Base-by-base conservation (phyloP, 768 basidiomycete species). In the Lactarius vividus region DNA sequence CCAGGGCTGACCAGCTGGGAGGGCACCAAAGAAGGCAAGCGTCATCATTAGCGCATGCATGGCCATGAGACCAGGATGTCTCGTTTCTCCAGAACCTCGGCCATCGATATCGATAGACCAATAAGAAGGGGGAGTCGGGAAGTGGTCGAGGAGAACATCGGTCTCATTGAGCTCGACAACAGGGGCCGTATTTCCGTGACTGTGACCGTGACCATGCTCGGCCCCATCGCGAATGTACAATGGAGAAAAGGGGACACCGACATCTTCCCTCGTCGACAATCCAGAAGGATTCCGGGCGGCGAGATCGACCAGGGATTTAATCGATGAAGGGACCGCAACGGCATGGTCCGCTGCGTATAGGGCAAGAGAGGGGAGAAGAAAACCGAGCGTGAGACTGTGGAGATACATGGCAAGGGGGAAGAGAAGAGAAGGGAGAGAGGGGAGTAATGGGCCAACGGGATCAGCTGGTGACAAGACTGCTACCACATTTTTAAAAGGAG, bases 1-100 rank as follows among this genome's bases (percentile, higher is more conserved):
- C 33, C 37, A 42, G 18, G 40, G 74, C 85, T 72, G 74, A 95
- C 94, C 87, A 53, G 87, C 81, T 26, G 95, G 96, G 26, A 97
- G 81, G 15, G 87, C 84, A 16, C 86, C 82, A 72, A 97, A 94
- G 77, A 93, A 96, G 18, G 93, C 94, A 2, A 88, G 74, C 63
- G 77, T 79, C 88, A 94, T 91, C 71, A 85, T 83, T 5, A 87
- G 62, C n/a, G 81, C 85, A 75, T 97, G 96, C 3, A 86, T 73
- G 49, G 82, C 78, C 80, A 96, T 92, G 64, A 94, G 77, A 16
- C 81, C 83, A n/a, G 87, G 86, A 74, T 88, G 83, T 42, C 85
- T 81, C 29, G 77, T 67, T 35, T 79, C 75, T 26, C 75, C 75
- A 10, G 76, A 73, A 63, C 80, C 83, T 8, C 73, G 75, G 57